Percentiles rank a stretch among this genome's conserved stretches.
Conservation (phyloP, 208 protist species). For the Wallacemonas collosoma region DNA sequence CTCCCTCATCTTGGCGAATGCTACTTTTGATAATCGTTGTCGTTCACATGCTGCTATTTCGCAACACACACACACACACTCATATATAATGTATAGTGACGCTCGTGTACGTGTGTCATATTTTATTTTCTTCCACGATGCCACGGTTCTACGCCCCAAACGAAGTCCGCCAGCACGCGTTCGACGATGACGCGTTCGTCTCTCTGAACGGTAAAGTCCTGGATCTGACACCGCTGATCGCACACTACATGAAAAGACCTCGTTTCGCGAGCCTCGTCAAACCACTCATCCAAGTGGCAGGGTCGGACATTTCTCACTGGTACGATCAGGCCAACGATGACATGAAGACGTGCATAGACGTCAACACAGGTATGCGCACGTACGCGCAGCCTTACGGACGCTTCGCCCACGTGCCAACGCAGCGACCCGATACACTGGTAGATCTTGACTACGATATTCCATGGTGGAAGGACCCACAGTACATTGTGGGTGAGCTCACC, state of each 20-base stretch:
- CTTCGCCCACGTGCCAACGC: conserved; percentile 89
- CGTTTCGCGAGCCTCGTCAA: conserved; percentile 63
- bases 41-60: too few species aligned
- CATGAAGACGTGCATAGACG: conserved; percentile 84
- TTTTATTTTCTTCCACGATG: conserved; percentile 25
- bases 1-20: too few species aligned
- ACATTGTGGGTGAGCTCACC: conserved; percentile 87
- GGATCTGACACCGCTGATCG: conserved; percentile 88
- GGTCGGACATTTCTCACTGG: conserved; percentile 93
- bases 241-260: conserved; percentile 51
- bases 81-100: too few species aligned
- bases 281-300: conserved; percentile 82
- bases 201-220: conserved; percentile 90
- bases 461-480: conserved; percentile 91
- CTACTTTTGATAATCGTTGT: too few species aligned
- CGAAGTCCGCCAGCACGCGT: conserved; percentile 91
- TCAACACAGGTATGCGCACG: conserved; percentile 76
- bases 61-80: too few species aligned
- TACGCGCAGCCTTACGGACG: conserved; percentile 89
- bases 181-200: conserved; percentile 88
- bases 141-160: conserved; percentile 87
- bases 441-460: conserved; percentile 85
- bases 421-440: conserved; percentile 80
- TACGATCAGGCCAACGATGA: conserved; percentile 80
- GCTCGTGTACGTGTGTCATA: too few species aligned